Evolutionary conservation across 768 basidiomycete species (phyloP).

Genomic region (Calocybe gangraenosa): DNA sequence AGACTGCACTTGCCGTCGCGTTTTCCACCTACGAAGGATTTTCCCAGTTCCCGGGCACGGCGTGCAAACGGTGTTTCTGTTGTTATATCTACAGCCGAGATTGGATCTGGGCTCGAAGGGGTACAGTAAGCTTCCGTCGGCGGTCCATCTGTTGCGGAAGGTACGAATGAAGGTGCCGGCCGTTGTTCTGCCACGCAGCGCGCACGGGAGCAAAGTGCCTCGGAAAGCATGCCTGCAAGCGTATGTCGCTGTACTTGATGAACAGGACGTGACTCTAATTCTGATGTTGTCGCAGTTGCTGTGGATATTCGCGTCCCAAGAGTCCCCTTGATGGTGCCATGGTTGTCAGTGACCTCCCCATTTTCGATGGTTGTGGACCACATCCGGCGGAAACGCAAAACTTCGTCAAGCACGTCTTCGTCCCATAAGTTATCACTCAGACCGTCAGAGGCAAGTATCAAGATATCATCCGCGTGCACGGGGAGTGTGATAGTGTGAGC

Average conservation of each 20-base stretch:
- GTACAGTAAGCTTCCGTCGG: slow-evolving; percentile 5
- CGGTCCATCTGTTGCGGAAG: slow-evolving; percentile 4
- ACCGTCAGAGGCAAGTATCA: slow-evolving; percentile 80
- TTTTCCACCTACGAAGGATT: slow-evolving; percentile 76
- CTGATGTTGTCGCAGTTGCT: not conserved
- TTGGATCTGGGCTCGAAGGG: not conserved
- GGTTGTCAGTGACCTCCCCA: not conserved
- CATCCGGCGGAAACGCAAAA: slow-evolving; percentile 42
- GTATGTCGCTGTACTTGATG: slow-evolving; percentile 46
- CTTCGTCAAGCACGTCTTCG: slow-evolving; percentile 81
- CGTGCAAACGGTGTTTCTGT: slow-evolving; percentile 77
- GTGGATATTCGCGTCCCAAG: not conserved
- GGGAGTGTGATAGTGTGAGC: slow-evolving; percentile 70
- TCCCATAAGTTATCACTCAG: slow-evolving; percentile 88
- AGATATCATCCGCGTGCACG: slow-evolving; percentile 66
- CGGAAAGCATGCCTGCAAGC: slow-evolving; percentile 67
- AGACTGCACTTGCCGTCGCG: slow-evolving; percentile 63
- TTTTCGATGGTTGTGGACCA: slow-evolving; percentile 2
- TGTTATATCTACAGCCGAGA: slow-evolving; percentile 17
- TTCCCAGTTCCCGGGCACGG: slow-evolving; percentile 73
- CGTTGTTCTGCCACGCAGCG: slow-evolving; percentile 59
- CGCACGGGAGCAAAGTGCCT: slow-evolving; percentile 79
- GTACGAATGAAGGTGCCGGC: not conserved
- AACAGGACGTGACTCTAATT: too few species aligned
- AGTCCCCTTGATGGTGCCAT: not conserved